phyloP scores from a whole-genome alignment of 345 rosid genomes.

The Linum tenue region DNA sequence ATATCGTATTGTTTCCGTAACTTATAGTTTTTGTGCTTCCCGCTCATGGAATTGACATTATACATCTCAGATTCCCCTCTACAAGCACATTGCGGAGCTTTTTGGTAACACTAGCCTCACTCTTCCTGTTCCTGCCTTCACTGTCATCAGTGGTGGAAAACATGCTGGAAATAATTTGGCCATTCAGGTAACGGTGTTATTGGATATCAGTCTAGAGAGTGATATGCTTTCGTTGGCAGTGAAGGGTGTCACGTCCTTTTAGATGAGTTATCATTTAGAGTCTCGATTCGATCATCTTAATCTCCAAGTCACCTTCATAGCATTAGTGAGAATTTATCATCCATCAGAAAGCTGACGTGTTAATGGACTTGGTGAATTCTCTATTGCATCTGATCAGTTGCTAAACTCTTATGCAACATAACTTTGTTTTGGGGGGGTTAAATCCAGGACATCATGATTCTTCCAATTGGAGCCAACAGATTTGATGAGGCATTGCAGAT shows the following conservation, averaged over 20 bases:
- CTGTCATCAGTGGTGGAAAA: slow-evolving; percentile 86
- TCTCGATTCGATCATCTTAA: neutral
- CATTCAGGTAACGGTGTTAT: slow-evolving; percentile 44
- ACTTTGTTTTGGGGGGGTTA: slow-evolving; percentile 9
- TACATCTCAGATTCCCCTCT: slow-evolving; percentile 66
- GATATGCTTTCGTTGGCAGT: neutral
- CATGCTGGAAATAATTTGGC: slow-evolving; percentile 77
- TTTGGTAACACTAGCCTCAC: slow-evolving; percentile 53
- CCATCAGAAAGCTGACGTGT: neutral
- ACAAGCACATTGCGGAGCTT: slow-evolving; percentile 84
- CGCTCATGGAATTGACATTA: slow-evolving; percentile 15
- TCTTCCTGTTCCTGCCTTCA: slow-evolving; percentile 92
- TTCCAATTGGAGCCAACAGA: slow-evolving; percentile 80
- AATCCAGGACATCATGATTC: slow-evolving; percentile 78
- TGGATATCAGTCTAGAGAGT: neutral
- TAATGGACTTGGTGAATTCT: neutral
- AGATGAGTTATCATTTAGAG: neutral
- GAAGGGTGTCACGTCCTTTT: neutral
- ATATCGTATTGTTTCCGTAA: neutral
- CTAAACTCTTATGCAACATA: neutral
- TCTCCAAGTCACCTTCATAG: neutral
- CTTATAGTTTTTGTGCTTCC: slow-evolving; percentile 4
- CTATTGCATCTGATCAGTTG: neutral
- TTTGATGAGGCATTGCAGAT: slow-evolving; percentile 93
- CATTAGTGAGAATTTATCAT: neutral